Conservation (phyloP, 108 stramenopile species). For the Cyclotella cryptica region DNA sequence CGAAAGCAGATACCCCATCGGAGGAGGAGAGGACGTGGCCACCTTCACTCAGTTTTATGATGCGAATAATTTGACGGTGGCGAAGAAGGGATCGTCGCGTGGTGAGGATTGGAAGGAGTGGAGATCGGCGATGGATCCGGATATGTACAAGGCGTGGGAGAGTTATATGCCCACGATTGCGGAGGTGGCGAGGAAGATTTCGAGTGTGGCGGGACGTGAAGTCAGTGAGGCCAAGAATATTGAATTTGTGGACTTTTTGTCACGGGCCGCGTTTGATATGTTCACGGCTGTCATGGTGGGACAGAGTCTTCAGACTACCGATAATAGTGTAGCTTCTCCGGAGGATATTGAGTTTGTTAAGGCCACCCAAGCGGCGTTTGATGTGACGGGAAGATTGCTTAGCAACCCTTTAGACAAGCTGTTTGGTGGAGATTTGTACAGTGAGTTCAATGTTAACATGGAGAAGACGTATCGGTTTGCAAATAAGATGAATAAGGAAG, state of each 20-base stretch:
- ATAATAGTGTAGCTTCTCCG: background rate
- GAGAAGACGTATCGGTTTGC: constrained; percentile 35
- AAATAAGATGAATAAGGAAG: constrained; percentile 7
- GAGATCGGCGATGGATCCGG: constrained; percentile 16
- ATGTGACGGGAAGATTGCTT: constrained; percentile 24
- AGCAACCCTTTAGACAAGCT: constrained; percentile 31
- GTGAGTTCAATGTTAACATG: constrained; percentile 33
- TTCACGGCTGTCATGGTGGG: constrained; percentile 38
- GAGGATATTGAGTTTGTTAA: constrained; percentile 40
- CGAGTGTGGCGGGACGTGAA: constrained; percentile 23
- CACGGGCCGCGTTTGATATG: constrained; percentile 40
- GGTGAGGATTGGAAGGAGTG: constrained; percentile 38
- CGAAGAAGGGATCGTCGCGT: constrained; percentile 13
- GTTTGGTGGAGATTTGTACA: constrained; percentile 27
- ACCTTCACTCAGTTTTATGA: constrained; percentile 33
- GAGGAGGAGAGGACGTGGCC: constrained; percentile 7
- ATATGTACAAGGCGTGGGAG: constrained; percentile 32
- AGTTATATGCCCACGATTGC: constrained; percentile 32
- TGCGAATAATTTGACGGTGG: constrained; percentile 35
- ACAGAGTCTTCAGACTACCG: constrained; percentile 30
- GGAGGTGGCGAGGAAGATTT: background rate
- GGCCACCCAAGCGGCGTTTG: constrained; percentile 31
- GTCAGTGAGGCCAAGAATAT: constrained; percentile 12
- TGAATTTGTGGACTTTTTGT: constrained; percentile 31
- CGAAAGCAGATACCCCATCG: constrained; percentile 35